A percentile compares a stretch with the other conserved stretches of the same genome.
These are phyloP conservation scores for Capillidium rhysosporum DNA, from an alignment of 371 early-diverging fungal species.

Conservation along the genomic window DNA sequence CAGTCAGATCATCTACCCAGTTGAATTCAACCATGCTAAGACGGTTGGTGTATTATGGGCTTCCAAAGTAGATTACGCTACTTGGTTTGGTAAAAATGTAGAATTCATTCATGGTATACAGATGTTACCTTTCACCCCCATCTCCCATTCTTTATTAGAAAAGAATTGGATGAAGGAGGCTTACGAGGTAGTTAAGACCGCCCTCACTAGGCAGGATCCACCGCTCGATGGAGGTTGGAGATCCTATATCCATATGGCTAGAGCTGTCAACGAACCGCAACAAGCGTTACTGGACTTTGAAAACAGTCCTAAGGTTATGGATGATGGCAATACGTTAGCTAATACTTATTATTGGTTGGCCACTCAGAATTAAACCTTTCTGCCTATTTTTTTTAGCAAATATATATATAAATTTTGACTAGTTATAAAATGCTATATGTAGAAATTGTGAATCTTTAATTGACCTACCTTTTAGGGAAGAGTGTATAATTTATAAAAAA, in stretches of 20 bases:
- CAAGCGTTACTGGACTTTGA: not conserved
- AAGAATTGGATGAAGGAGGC: slow-evolving; percentile 30
- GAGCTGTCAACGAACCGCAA: slow-evolving; percentile 18
- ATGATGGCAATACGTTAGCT: slow-evolving; percentile 34
- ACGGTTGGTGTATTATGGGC: slow-evolving; percentile 44
- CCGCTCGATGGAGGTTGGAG: slow-evolving; percentile 22
- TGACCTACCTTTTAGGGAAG: no score
- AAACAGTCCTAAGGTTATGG: slow-evolving; percentile 15
- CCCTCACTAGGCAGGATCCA: slow-evolving; percentile 3
- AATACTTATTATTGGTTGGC: slow-evolving; percentile 33
- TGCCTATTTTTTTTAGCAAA: no score
- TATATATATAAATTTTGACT: no score
- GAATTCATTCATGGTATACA: slow-evolving; percentile 64
- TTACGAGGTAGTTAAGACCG: slow-evolving; percentile 12
- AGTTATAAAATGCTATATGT: no score
- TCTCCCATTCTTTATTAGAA: slow-evolving; percentile 23
- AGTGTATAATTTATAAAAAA: no score
- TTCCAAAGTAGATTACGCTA: slow-evolving; percentile 45
- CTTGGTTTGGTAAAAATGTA: slow-evolving; percentile 9
- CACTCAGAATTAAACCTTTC: slow-evolving; percentile 12
- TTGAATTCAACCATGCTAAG: slow-evolving; percentile 28
- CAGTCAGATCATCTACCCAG: slow-evolving; percentile 18
- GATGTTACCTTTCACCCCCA: slow-evolving; percentile 56
- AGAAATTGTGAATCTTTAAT: no score
- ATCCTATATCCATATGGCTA: slow-evolving; percentile 29